Conservation (phyloP, 805 yeast species). For the Sungouiozyma ichnusensis region DNA sequence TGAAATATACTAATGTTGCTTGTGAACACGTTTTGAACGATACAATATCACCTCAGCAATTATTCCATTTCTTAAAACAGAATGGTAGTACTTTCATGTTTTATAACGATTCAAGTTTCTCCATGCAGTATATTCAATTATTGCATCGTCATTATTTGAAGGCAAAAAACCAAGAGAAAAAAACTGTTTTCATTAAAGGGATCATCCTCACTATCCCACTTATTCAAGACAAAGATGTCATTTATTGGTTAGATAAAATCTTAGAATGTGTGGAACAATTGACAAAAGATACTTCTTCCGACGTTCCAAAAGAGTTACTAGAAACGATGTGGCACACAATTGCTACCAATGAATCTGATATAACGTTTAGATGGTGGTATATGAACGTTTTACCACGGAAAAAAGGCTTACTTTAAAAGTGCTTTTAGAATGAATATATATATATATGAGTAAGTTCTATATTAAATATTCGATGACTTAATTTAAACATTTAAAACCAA, state of each 20-base stretch:
- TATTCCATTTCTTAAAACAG: slow-evolving; percentile 5
- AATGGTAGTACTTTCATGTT: neutral
- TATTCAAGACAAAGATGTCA: slow-evolving; percentile 6
- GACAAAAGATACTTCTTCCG: slow-evolving; percentile 1
- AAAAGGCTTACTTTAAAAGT: too few species aligned
- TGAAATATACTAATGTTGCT: slow-evolving; percentile 10
- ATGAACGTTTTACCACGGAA: slow-evolving; percentile 4
- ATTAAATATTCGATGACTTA: neutral
- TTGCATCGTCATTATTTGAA: slow-evolving; percentile 7
- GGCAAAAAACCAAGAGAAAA: slow-evolving; percentile 4
- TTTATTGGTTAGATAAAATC: slow-evolving; percentile 21
- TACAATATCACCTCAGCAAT: slow-evolving; percentile 13
- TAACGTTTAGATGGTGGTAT: slow-evolving; percentile 25
- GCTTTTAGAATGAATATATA: too few species aligned
- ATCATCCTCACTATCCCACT: slow-evolving; percentile 15
- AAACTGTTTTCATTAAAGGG: slow-evolving; percentile 13
- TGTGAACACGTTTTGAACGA: slow-evolving; percentile 9
- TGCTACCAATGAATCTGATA: slow-evolving; percentile 10
- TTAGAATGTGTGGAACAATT: slow-evolving; percentile 9
- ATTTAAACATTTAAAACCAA: neutral
- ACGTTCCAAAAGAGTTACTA: slow-evolving; percentile 6
- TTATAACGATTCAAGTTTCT: neutral
- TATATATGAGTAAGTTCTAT: too few species aligned
- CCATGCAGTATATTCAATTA: neutral
- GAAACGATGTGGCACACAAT: slow-evolving; percentile 16